Base-by-base conservation (phyloP, 129 eudicot genomes). In the Escallonia rubra region DNA sequence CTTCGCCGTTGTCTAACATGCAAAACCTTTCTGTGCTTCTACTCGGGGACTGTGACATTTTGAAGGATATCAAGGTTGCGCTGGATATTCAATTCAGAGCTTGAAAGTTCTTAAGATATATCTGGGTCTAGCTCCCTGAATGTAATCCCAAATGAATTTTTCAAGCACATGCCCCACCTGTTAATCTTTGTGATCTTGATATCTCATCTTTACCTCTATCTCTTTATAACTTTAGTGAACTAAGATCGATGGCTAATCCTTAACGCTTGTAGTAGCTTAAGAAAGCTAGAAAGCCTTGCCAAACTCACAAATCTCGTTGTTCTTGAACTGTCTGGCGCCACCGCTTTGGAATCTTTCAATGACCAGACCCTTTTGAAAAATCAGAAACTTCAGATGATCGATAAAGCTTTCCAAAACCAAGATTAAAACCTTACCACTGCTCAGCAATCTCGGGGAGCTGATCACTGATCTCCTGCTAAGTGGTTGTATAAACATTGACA, bases 261-360 rank as follows among this genome's bases (percentile, higher is more conserved):
- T 34, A 79, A 68, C 42, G 76, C 72, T 51, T 79, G 88, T 76
- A 66, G 42, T 49, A 34, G 49, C 2, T 72, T 83, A 52, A 23
- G 64, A 57, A 64, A 43, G 54, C 63, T 83, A 2, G 71, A 72
- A 10, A 64, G 78, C 45, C 61, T 79, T 41, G 16, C 70, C 52
- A 65, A 66, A 41, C 64, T 79, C 40, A 40, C 2, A 23, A 41
- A 83, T 2, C 84, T 83, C 60, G 46, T 64, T 41, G 75, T 72
- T 14, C 68, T 79, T 65, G 88, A 83, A 63, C 66, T 83, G 41
- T 83, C 84, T 6, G 88, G 85, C 65, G 75, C 79, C 10, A 63
- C 39, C 45, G 23, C 23, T 67, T 68, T 82, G 66, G 54, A 72
- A 0, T 41, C 70, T 23, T 1, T 70, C 46, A 66, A 57, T 6